Conservation (phyloP, 108 stramenopile species). For the Bacterosira constricta region DNA sequence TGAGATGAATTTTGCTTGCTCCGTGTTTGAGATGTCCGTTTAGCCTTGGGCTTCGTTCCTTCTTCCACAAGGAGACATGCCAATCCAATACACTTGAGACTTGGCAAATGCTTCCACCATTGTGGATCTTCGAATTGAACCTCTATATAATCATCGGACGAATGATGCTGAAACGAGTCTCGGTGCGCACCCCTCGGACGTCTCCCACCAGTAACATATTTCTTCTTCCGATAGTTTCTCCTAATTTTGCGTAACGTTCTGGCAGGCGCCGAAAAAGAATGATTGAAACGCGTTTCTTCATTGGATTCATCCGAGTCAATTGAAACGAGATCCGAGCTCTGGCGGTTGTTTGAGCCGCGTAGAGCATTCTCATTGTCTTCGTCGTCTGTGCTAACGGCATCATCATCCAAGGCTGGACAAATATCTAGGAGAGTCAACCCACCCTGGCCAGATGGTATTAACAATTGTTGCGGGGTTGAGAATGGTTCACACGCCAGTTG, state of each 20-base stretch:
- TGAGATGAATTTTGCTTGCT: background rate
- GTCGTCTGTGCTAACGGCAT: constrained; percentile 39
- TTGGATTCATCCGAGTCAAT: constrained; percentile 28
- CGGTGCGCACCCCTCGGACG: background rate
- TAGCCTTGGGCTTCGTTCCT: constrained; percentile 9
- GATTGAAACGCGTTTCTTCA: constrained; percentile 36
- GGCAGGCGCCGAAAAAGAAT: constrained; percentile 34
- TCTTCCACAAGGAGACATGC: constrained; percentile 67
- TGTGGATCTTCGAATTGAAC: constrained; percentile 91
- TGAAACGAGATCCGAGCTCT: constrained; percentile 1
- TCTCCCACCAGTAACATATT: background rate
- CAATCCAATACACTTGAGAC: constrained; percentile 88
- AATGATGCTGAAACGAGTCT: background rate
- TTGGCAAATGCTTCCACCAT: constrained; percentile 89
- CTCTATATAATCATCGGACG: constrained; percentile 32
- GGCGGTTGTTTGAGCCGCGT: constrained; percentile 33
- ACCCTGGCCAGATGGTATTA: constrained; percentile 82
- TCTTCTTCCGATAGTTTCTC: constrained; percentile 26
- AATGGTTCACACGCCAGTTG: constrained; percentile 81
- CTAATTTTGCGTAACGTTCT: constrained; percentile 25
- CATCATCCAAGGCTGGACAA: constrained; percentile 67
- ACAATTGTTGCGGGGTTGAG: constrained; percentile 83
- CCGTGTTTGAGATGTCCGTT: constrained; percentile 17
- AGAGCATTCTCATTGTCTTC: constrained; percentile 16
- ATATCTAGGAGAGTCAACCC: constrained; percentile 86